Base-by-base conservation (phyloP, 2,329 filamentous ascomycete genomes). In the Pochonia chlamydosporia region DNA sequence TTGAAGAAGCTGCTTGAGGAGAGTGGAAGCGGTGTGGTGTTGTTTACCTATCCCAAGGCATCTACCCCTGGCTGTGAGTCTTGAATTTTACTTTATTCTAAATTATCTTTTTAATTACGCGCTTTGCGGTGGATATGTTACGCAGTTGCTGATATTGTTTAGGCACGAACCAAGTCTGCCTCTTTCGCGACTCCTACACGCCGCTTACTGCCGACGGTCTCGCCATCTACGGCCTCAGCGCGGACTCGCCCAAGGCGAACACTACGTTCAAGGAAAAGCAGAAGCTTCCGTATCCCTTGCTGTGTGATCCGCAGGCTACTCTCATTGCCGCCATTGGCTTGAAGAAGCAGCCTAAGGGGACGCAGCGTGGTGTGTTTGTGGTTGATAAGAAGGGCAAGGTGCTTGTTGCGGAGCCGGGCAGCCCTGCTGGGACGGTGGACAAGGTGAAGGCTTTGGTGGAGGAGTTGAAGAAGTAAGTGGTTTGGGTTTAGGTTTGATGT, bases 11-110 rank as follows among this genome's bases (percentile, higher is more conserved):
- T 99, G 21, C 78, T 96, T 42, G 85, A 89, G 44, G 79, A 86
- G 62, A 95, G 90, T 77, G 84, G 88, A 70, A 76, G 79, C 30
- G 93, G 92, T 23, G 86, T 97, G 37, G 89, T 96, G 28, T 72
- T 97, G 25, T 96, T 99, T 67, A 96, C 91, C 26, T 97, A 97
- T 63, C 93, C 93, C 49, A 95, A 87, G 71, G 93, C 93, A 11
- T 93, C 87, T 24, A 99, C 93, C 20, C 89, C 89, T 31, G 92
- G 92, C 53, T 97, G 92, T 96, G 82, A 80, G 89, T 64, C 40
- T 25, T 20, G 14, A 16, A n/a, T 11, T 16, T n/a, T 18, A 30
- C 14, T 18, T 24, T 24, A 13, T 35, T 36, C 7, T 14, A 11
- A 9, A 16, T 16, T 14, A 4, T 20, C 9, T 3, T 42, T n/a